Conservation (phyloP, 371 early-diverging fungal species). For the Polyrhizophydium stewartii region DNA sequence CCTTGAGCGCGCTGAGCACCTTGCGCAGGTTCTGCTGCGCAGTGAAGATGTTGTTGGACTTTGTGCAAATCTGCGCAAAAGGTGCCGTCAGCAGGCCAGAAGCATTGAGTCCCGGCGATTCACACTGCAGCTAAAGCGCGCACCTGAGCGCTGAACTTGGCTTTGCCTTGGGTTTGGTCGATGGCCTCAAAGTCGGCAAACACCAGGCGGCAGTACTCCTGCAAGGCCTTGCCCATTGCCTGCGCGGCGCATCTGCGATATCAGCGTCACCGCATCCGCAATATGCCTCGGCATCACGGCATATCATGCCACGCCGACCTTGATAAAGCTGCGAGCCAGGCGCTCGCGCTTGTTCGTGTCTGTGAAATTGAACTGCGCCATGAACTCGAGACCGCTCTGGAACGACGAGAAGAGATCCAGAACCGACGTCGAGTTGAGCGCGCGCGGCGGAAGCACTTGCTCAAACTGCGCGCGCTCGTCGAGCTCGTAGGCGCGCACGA, state of each 20-base stretch:
- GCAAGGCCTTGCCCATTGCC: constrained; percentile 29
- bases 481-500: background rate
- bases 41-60: constrained; percentile 41
- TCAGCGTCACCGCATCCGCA: background rate
- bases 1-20: constrained; percentile 8
- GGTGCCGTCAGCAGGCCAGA: too few relatives aligned
- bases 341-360: constrained; percentile 16
- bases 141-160: background rate
- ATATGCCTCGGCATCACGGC: background rate
- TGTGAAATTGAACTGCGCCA: constrained; percentile 23
- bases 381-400: constrained; percentile 32
- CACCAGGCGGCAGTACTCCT: constrained; percentile 20
- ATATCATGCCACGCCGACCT: too few relatives aligned
- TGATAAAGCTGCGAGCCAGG: constrained; percentile 20
- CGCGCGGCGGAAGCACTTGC: constrained; percentile 27
- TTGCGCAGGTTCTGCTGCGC: constrained; percentile 17
- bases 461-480: background rate
- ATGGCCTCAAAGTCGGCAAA: constrained; percentile 23
- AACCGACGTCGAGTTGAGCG: constrained; percentile 37
- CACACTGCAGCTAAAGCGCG: too few relatives aligned
- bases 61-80: constrained; percentile 13
- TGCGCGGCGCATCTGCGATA: background rate
- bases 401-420: constrained; percentile 37
- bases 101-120: too few relatives aligned
- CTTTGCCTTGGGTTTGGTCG: constrained; percentile 13